Percentiles rank a stretch among this genome's conserved stretches.
Conservation (phyloP, 176 grass and related monocot species). For the Rhipidocladum racemiflorum region DNA sequence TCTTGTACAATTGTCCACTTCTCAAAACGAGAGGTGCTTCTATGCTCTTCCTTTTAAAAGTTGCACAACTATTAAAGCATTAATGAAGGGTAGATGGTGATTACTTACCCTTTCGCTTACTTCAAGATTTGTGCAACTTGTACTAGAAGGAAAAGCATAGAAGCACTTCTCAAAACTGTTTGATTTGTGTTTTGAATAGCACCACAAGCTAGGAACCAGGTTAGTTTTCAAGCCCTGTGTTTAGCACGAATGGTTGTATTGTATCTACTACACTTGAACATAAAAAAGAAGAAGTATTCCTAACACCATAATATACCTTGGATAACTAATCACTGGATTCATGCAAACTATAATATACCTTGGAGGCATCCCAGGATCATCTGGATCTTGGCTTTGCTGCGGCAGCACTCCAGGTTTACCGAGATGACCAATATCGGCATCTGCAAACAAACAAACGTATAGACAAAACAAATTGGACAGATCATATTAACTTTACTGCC, state of each 20-base stretch:
- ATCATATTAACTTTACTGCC: background rate
- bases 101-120: too few species aligned
- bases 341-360: slow-evolving; percentile 6
- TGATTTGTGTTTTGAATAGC: background rate
- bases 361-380: slow-evolving; percentile 24
- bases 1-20: background rate
- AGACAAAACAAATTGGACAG: background rate
- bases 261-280: too few species aligned
- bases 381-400: slow-evolving; percentile 25
- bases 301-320: too few species aligned
- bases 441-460: slow-evolving; percentile 8
- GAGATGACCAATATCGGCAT: slow-evolving; percentile 36
- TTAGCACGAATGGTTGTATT: too few species aligned
- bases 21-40: too few species aligned
- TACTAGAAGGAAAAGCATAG: too few species aligned
- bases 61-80: too few species aligned
- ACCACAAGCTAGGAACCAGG: background rate
- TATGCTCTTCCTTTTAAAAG: too few species aligned
- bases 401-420: slow-evolving; percentile 22
- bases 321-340: background rate
- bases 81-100: too few species aligned
- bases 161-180: too few species aligned
- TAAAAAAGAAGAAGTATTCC: too few species aligned
- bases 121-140: too few species aligned
- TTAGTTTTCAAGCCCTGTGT: background rate